Conservation (phyloP, 2,329 filamentous ascomycete genomes). For the Tolypocladium capitatum region DNA sequence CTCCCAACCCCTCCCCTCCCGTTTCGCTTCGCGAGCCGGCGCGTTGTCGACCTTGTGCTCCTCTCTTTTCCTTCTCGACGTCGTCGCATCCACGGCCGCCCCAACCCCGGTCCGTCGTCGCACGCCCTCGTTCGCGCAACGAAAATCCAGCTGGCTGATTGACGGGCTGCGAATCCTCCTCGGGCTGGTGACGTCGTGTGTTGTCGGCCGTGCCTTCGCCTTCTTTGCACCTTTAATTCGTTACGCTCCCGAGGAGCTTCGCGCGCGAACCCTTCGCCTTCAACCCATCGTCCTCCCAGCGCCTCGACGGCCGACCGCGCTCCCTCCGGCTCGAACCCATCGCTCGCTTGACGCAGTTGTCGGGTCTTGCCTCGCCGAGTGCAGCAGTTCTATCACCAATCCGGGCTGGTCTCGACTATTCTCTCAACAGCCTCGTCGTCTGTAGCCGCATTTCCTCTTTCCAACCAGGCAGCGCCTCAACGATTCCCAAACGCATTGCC, state of each 20-base stretch:
- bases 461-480: slow-evolving; percentile 21
- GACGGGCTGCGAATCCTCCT: slow-evolving; percentile 3
- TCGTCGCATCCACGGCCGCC: slow-evolving; percentile 13
- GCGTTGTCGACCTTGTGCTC: slow-evolving; percentile 14
- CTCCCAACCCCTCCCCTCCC: slow-evolving; percentile 8
- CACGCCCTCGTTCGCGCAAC: slow-evolving; percentile 4
- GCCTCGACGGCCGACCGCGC: slow-evolving; percentile 27
- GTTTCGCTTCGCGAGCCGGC: not conserved
- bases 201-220: slow-evolving; percentile 8
- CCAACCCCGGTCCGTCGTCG: slow-evolving; percentile 8
- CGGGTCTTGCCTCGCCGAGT: slow-evolving; percentile 18
- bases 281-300: slow-evolving; percentile 14
- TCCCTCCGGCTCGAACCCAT: slow-evolving; percentile 14
- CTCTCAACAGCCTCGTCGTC: slow-evolving; percentile 11
- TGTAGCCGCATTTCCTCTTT: slow-evolving; percentile 3
- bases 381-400: slow-evolving; percentile 17
- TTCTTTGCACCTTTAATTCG: slow-evolving; percentile 7
- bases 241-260: slow-evolving; percentile 13
- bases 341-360: slow-evolving; percentile 34
- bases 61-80: slow-evolving; percentile 13
- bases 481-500: not conserved
- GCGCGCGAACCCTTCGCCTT: slow-evolving; percentile 14
- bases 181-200: slow-evolving; percentile 10
- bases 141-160: slow-evolving; percentile 10
- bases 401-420: slow-evolving; percentile 36